These are phyloP conservation scores for Neurospora sp. DNA, from an alignment of 495 filamentous ascomycete species.

Conservation along the genomic window DNA sequence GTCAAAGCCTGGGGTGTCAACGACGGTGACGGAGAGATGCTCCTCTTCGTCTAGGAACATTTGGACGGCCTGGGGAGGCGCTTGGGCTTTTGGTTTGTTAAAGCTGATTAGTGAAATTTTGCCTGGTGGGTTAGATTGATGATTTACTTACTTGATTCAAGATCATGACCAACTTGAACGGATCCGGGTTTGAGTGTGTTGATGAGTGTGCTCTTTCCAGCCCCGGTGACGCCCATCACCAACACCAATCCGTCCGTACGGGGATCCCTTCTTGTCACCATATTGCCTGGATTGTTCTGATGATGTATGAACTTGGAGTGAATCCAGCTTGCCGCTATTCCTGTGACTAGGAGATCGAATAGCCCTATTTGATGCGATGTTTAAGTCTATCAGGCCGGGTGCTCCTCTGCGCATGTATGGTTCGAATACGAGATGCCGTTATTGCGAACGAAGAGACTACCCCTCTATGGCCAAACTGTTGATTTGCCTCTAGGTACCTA, in stretches of 20 bases:
- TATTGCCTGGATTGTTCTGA: background rate
- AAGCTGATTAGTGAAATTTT: background rate
- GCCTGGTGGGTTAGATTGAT: too few species aligned
- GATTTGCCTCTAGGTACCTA: background rate
- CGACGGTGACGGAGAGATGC: constrained; percentile 18
- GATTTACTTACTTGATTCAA: background rate
- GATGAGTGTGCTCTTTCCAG: background rate
- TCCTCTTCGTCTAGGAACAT: background rate
- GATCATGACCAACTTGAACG: background rate
- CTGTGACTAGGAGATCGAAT: background rate
- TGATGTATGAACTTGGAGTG: background rate
- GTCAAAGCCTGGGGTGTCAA: constrained; percentile 45
- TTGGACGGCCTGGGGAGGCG: background rate
- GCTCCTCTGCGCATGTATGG: background rate
- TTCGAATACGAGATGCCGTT: too few species aligned
- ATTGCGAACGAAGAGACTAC: background rate
- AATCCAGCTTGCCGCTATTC: background rate
- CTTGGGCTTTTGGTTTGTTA: background rate
- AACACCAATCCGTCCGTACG: background rate
- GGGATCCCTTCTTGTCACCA: background rate
- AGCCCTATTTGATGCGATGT: background rate
- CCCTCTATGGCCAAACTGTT: background rate
- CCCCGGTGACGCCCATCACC: background rate
- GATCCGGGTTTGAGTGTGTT: background rate
- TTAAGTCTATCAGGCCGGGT: background rate